Base-by-base conservation (phyloP, 1,284 basidiomycete genomes). In the Takashimella koratensis region DNA sequence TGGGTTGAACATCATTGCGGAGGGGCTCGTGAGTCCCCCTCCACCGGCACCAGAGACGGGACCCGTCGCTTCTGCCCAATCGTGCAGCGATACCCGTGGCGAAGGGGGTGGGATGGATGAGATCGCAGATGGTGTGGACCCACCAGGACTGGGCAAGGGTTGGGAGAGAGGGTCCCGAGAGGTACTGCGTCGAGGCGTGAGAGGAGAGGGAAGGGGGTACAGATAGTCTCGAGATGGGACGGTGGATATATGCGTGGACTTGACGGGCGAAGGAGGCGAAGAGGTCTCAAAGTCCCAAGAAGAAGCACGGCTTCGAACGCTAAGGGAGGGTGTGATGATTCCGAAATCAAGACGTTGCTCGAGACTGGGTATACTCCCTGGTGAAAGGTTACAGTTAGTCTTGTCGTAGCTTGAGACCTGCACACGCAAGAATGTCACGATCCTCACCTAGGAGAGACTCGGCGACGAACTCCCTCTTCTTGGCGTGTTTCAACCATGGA, bases 201-300 rank as follows among this genome's bases (percentile, higher is more conserved):
- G 45, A 59, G 11, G 21, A 44, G 39, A 48, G 44, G 16, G 46
- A 25, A 24, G 49, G 41, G 13, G 54, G 45, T 8, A 8, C 8
- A 36, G 30, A 8, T 36, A 16, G 30, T 45, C 27, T 3, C 43
- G 27, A n/a, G 44, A 24, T 19, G 40, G 27, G 16, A 21, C 23
- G 16, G 45, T 40, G 25, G 45, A 21, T 47, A 43, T 16, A 5
- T 21, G 41, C 4, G 47, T 25, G 6, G 50, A 11, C 16, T 16
- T 36, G 16, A 64, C 49, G 0, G 69, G 70, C 1, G 71, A 64
- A 8, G 60, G 54, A 0, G 66, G 65, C 6, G 63, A 53, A 3
- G 68, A 71, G n/a, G 54, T 50, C 19, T 54, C 52, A 43, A 73
- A 74, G 54, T 74, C 67, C 71, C 71, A 74, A 1, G 67, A 68